Evolutionary conservation across 2,329 filamentous ascomycete genomes (phyloP), one percentile per base, ranked within the genome.

Genomic region (Dactylellina sp.): DNA sequence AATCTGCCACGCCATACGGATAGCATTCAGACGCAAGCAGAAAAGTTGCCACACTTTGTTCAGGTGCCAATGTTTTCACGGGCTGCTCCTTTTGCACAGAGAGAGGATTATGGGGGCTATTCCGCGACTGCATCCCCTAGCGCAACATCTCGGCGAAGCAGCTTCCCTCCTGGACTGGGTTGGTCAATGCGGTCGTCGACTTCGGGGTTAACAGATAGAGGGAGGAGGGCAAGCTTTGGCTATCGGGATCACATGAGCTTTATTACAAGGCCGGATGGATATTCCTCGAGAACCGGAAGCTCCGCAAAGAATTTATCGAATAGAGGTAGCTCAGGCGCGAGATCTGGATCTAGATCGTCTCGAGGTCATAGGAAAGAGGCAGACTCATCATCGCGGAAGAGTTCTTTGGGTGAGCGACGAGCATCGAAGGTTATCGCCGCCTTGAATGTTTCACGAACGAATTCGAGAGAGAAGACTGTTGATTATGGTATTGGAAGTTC

Each of bases 201-300:
- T 47, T 39, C 60, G 2, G 66, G 59, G 18, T 12, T 16, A 6
- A 2, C 44, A 5, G 52, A 71, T 12, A 18, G n/a, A 9, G 25
- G 22, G 9, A 37, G 12, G 18, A 46, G 68, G 2, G 59, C 68
- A 16, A 72, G 68, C 28, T 72, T 72, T 44, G 68, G 68, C 18
- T 72, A 72, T 25, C 52, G 68, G 14, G 68, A 72, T 50, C 68
- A 72, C 42, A 55, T 72, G 53, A 72, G 49, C 14, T 72, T 72
- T 24, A 57, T 72, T 9, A 72, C 68, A 16, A 72, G 59, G 59
- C 68, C 68, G 3, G 59, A 63, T n/a, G 68, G 68, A 12, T 72
- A 65, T 44, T 65, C 68, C n/a, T 50, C 60, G 1, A 56, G 47
- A 9, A 32, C 35, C 7, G 60, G 47, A 16, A 71, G 66, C 37